Conservation (phyloP, 225 moss, liverwort and hornwort genomes). For the Sphagnum tenellum region DNA sequence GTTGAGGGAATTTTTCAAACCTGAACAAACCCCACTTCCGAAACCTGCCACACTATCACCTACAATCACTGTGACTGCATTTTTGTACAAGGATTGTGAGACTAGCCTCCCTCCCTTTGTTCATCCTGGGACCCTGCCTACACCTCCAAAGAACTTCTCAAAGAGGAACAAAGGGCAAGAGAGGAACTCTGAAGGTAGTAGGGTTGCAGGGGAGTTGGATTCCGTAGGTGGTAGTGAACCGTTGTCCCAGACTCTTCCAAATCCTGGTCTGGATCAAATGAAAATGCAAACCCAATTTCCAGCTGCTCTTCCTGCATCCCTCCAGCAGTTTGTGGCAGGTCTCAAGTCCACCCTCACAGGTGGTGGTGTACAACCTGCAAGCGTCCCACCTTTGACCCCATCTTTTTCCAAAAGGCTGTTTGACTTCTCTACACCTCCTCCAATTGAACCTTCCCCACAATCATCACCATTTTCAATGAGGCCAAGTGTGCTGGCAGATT, state of each 20-base stretch:
- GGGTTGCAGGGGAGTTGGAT: conserved; percentile 14
- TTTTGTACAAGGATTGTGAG: conserved; percentile 54
- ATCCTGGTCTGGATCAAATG: conserved; percentile 18
- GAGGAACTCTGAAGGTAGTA: conserved; percentile 2
- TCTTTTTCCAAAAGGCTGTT: conserved; percentile 37
- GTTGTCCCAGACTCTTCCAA: conserved; percentile 17
- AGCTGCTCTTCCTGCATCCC: conserved; percentile 22
- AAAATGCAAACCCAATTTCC: conserved; percentile 15
- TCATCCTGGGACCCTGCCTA: conserved; percentile 61
- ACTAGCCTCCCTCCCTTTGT: conserved; percentile 67
- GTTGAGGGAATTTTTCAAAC: conserved; percentile 93
- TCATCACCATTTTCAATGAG: conserved; percentile 17
- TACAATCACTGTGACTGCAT: conserved; percentile 78
- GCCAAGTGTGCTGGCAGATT: conserved; percentile 61
- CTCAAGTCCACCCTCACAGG: conserved; percentile 17
- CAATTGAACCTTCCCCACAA: conserved; percentile 40
- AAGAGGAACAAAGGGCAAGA: conserved; percentile 32
- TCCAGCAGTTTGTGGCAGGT: conserved; percentile 27
- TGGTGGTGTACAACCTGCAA: conserved; percentile 8
- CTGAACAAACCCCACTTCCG: conserved; percentile 51
- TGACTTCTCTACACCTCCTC: conserved; percentile 50
- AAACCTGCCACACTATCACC: conserved; percentile 60
- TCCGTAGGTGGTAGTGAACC: conserved; percentile 3
- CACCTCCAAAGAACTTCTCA: conserved; percentile 44
- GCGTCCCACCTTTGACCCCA: conserved; percentile 12